These are phyloP conservation scores for Fomitopsis pinicola DNA, from an alignment of 1,284 basidiomycete genomes.

Conservation along the genomic window DNA sequence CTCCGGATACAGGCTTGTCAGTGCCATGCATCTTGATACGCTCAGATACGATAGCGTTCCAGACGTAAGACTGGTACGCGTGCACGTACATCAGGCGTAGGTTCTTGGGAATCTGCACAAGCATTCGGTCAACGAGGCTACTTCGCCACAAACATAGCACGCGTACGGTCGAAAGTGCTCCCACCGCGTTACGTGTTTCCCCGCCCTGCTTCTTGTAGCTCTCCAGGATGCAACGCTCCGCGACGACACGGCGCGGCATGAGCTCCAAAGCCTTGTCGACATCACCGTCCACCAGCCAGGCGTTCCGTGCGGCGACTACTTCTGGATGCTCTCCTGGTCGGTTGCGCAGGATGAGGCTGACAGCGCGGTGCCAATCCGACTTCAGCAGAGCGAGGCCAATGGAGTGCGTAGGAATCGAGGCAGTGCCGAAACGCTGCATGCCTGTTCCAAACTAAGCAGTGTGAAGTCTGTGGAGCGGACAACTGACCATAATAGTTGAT, in stretches of 20 bases:
- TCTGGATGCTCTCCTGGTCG: constrained; percentile 91
- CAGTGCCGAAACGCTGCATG: constrained; percentile 99
- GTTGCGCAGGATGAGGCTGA: constrained; percentile 77
- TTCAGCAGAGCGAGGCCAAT: constrained; percentile 89
- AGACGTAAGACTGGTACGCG: constrained; percentile 98
- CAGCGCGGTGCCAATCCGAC: constrained; percentile 86
- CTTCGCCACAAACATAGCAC: constrained; percentile 10
- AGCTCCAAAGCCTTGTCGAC: constrained; percentile 72
- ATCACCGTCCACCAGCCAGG: constrained; percentile 80
- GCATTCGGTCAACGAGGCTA: neutral
- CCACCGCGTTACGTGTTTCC: constrained; percentile 79
- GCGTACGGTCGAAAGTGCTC: constrained; percentile 78
- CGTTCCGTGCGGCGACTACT: constrained; percentile 71
- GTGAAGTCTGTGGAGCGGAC: neutral
- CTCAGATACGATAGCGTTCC: constrained; percentile 95
- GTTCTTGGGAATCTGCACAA: constrained; percentile 88
- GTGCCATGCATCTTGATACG: constrained; percentile 79
- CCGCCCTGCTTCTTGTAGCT: constrained; percentile 80
- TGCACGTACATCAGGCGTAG: constrained; percentile 97
- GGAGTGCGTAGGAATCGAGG: constrained; percentile 90
- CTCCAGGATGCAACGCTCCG: constrained; percentile 90
- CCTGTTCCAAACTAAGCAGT: constrained; percentile 39
- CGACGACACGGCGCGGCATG: constrained; percentile 87
- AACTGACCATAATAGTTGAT: constrained; percentile 90
- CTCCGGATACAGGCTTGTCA: constrained; percentile 77